Percentiles rank a stretch among this genome's conserved stretches.
Conservation (phyloP, 1,139 yeast species). For the Suhomyces bokatorum region DNA sequence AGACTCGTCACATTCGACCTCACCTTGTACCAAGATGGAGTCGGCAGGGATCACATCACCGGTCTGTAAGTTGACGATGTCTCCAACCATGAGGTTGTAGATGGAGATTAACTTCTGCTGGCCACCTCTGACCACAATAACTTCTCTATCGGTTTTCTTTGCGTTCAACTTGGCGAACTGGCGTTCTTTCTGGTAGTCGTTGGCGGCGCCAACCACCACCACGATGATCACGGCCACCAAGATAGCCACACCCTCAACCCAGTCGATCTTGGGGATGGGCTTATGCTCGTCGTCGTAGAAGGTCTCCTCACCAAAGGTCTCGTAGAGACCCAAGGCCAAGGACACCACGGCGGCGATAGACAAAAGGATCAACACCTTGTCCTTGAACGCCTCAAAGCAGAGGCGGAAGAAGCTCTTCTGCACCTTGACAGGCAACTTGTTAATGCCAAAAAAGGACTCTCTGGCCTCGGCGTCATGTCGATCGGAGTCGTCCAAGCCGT, state of each 20-base stretch:
- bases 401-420: conserved; percentile 67
- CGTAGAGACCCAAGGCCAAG: conserved; percentile 86
- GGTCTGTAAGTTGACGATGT: conserved; percentile 76
- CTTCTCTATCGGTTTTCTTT: conserved; percentile 80
- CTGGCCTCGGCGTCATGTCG: conserved; percentile 37
- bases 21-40: conserved; percentile 72
- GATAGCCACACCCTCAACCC: conserved; percentile 99
- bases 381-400: conserved; percentile 84
- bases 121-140: conserved; percentile 76
- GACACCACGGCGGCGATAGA: conserved; percentile 87
- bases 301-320: conserved; percentile 83
- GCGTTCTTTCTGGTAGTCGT: conserved; percentile 94
- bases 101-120: conserved; percentile 69
- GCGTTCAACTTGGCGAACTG: conserved; percentile 88
- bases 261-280: conserved; percentile 76
- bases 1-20: conserved; percentile 87
- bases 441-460: conserved; percentile 57
- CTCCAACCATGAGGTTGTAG: conserved; percentile 83
- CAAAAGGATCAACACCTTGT: conserved; percentile 82
- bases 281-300: conserved; percentile 77
- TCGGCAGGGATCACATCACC: conserved; percentile 96
- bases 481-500: conserved; percentile 46
- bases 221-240: conserved; percentile 89
- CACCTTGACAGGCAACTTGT: conserved; percentile 66
- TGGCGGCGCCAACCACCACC: conserved; percentile 88